These are phyloP conservation scores for Tulasnella sp. DNA, from an alignment of 768 basidiomycete species.

Conservation along the genomic window DNA sequence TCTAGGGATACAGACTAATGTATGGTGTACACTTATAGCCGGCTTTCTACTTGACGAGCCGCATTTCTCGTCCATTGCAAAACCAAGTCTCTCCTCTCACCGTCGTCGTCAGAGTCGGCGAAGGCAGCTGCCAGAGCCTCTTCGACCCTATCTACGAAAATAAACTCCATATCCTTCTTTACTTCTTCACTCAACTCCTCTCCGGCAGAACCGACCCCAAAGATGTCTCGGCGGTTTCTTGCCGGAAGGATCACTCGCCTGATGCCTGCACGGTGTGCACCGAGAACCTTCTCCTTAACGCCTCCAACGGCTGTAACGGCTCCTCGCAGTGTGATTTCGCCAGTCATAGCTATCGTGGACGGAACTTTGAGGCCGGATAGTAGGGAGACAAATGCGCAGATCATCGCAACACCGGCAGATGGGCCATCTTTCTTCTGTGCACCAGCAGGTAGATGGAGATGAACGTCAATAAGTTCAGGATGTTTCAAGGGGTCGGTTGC, in stretches of 20 bases:
- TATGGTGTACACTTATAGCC: background rate
- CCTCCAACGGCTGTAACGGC: slow-evolving; percentile 80
- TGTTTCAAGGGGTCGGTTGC: slow-evolving; percentile 68
- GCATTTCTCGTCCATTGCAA: background rate
- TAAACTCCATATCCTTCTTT: slow-evolving; percentile 52
- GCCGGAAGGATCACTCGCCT: slow-evolving; percentile 77
- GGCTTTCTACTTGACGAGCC: background rate
- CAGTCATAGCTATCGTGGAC: slow-evolving; percentile 76
- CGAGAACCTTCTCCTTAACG: slow-evolving; percentile 86
- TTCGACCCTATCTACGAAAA: slow-evolving; percentile 67
- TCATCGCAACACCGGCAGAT: slow-evolving; percentile 37
- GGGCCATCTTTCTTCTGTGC: slow-evolving; percentile 76
- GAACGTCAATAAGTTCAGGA: slow-evolving; percentile 68
- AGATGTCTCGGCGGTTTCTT: slow-evolving; percentile 80
- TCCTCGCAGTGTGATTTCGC: slow-evolving; percentile 84
- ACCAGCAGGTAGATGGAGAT: slow-evolving; percentile 82
- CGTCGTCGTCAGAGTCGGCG: slow-evolving; percentile 28
- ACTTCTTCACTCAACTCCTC: slow-evolving; percentile 54
- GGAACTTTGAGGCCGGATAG: slow-evolving; percentile 69
- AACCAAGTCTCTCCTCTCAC: background rate
- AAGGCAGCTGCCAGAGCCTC: slow-evolving; percentile 82
- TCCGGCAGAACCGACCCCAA: slow-evolving; percentile 59
- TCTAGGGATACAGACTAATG: background rate
- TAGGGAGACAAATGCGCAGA: slow-evolving; percentile 80
- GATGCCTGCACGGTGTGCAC: slow-evolving; percentile 80